Base-by-base conservation (phyloP, 257 asterid genomes). In the Jasminum sambac region DNA sequence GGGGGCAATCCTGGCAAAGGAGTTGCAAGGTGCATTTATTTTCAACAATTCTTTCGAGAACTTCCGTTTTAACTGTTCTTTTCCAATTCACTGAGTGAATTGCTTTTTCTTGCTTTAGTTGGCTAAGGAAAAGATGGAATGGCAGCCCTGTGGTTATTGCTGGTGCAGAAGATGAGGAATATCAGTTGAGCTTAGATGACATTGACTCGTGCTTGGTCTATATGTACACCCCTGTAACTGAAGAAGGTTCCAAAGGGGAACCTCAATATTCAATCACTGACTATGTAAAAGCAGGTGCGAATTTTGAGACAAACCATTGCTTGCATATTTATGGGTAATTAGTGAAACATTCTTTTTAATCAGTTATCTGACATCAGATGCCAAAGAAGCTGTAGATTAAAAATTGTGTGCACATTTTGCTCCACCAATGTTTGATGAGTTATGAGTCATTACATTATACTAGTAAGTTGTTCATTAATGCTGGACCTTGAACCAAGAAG, bases 1-100 rank as follows among this genome's bases (percentile, higher is more conserved):
- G 96, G 99, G 68, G 99, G 96, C 61, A 88, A 93, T 74, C 96
- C 96, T 5, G 99, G 90, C 64, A 95, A 85, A 85, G 95, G 96
- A 71, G 96, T 95, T 85, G 82, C 98, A 39, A 95, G 97, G 99
- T 95, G 76, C 81, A 86, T 67, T 68, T 60, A 63, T 77, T 43
- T 55, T 64, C 24, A 24, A 63, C 46, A 66, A 66, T 73, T 67
- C 57, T 37, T 58, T 55, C 44, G 57, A 69, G 65, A 69, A 48
- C 71, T 66, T 26, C 55, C 69, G 55, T 66, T 75, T 58, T 48
- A 64, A 24, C 62, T 67, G 26, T 76, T 46, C 62, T 11, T 30
- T 52, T 66, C 61, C 71, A 16, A 50, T 60, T 74, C 39, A 43
- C 37, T 69, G 72, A 43, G 23, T 50, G 46, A 66, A 57, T 66